Evolutionary conservation across 352 stramenopile species (phyloP), one percentile per base, ranked within the genome.

Genomic region (Globisporangium orthogonon): DNA sequence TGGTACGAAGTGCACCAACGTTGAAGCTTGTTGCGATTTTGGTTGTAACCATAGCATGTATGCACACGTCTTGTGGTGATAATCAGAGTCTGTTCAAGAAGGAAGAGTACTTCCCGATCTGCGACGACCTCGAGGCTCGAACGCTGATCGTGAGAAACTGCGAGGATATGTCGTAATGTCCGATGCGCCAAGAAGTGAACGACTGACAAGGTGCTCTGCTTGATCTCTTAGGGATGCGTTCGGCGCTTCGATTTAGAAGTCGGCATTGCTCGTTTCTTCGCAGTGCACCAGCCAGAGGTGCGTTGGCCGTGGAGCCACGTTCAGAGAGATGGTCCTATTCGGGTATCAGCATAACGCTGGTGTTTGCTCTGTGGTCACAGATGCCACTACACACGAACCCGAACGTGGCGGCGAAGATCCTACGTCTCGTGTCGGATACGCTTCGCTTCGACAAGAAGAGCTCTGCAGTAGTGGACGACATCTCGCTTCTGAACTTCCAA

Each of bases 61-160:
- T 10, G 11, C 14, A 4, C 10, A n/a, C 43, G 23, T 9, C 30
- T 46, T 40, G 13, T 41, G 40, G 15, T 1, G 29, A 31, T 37
- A 18, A 4, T 7, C n/a, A 91, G 81, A 91, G 81, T 43, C 78
- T 69, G 0, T 74, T 86, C 63, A 89, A 89, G 59, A 83, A 67
- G 4, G 76, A 91, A 49, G 82, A 94, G 30, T 91, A 92, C 44
- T 92, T 94, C 54, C 77, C 84, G 0, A 64, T 94, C 29, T 88
- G 81, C 30, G 81, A 92, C 40, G 70, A 81, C 29, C 31, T 62
- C n/a, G 73, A 89, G 43, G 76, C 49, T 6, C 57, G 65, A 7
- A 62, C 71, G 30, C 62, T 92, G 10, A 73, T 90, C 55, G 82
- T 91, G 55, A 50, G 65, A 28, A 39, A 10, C 15, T 23, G 45